Evolutionary conservation across 2,329 filamentous ascomycete species (phyloP).

Genomic region (Neopestalotiopsis clavispora): DNA sequence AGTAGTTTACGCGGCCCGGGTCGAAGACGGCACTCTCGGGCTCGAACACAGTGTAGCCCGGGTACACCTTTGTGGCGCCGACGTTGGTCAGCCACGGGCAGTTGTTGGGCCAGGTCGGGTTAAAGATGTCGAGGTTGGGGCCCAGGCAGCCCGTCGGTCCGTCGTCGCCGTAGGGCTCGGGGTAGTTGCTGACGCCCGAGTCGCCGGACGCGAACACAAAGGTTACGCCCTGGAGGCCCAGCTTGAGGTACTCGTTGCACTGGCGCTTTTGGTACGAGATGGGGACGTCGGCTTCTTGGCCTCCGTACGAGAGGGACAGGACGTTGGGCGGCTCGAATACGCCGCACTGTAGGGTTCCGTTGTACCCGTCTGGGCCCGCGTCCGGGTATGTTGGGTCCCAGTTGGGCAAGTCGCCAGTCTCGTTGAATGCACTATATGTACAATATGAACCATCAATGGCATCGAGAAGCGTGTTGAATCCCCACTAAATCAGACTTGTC

Average conservation of each 20-base stretch:
- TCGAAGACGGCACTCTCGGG: constrained; percentile 25
- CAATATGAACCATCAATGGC: constrained; percentile 57
- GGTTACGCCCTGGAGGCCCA: constrained; percentile 33
- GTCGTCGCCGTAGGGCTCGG: constrained; percentile 15
- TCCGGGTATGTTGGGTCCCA: constrained; percentile 53
- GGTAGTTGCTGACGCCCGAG: constrained; percentile 43
- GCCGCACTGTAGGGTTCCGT: constrained; percentile 43
- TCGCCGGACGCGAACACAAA: constrained; percentile 53
- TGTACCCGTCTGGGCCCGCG: constrained; percentile 52
- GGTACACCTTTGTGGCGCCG: constrained; percentile 35
- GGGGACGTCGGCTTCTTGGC: constrained; percentile 57
- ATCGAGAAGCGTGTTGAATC: constrained; percentile 49
- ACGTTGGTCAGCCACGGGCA: constrained; percentile 56
- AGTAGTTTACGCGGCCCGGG: constrained; percentile 19
- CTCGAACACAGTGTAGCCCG: constrained; percentile 23
- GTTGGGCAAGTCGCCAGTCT: constrained; percentile 45
- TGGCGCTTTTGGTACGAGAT: constrained; percentile 57
- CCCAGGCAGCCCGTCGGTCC: constrained; percentile 39
- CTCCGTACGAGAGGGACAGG: constrained; percentile 60
- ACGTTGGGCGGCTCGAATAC: constrained; percentile 38
- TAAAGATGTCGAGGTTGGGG: constrained; percentile 43
- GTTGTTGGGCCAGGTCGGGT: constrained; percentile 49
- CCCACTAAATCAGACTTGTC: constrained; percentile 18
- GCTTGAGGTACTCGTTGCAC: constrained; percentile 39
- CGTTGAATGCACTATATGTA: constrained; percentile 49